A percentile compares a stretch with the other conserved stretches of the same genome.
phyloP scores from a whole-genome alignment of 352 stramenopile genomes.

The Phytophthora idaei region DNA sequence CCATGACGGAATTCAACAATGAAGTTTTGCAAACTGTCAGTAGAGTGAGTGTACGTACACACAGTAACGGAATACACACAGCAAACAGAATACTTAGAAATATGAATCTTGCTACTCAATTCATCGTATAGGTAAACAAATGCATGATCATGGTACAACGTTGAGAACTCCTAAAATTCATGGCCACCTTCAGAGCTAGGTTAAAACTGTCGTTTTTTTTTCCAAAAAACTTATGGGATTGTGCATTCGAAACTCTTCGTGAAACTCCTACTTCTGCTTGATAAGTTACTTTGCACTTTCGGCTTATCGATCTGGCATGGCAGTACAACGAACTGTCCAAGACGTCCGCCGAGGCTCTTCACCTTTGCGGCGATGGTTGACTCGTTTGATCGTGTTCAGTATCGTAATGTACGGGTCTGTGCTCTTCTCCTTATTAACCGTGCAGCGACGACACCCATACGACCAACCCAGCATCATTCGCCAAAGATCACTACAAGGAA shows the following conservation, averaged over 20 bases:
- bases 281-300: too few species aligned
- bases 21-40: neutral
- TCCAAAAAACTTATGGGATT: neutral
- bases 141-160: too few species aligned
- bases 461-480: neutral
- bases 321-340: neutral
- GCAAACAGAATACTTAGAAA: too few species aligned
- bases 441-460: neutral
- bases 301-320: constrained; percentile 1
- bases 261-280: constrained; percentile 1
- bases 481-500: neutral
- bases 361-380: constrained; percentile 16
- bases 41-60: too few species aligned
- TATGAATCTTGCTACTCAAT: too few species aligned
- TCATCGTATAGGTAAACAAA: too few species aligned
- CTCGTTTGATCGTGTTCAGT: constrained; percentile 16
- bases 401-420: constrained; percentile 15
- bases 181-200: neutral
- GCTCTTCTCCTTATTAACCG: constrained; percentile 13
- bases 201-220: neutral
- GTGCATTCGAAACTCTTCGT: neutral
- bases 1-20: neutral
- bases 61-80: too few species aligned
- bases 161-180: too few species aligned
- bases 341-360: constrained; percentile 1